Conservation (phyloP, 805 yeast species). For the Candida berthetii region DNA sequence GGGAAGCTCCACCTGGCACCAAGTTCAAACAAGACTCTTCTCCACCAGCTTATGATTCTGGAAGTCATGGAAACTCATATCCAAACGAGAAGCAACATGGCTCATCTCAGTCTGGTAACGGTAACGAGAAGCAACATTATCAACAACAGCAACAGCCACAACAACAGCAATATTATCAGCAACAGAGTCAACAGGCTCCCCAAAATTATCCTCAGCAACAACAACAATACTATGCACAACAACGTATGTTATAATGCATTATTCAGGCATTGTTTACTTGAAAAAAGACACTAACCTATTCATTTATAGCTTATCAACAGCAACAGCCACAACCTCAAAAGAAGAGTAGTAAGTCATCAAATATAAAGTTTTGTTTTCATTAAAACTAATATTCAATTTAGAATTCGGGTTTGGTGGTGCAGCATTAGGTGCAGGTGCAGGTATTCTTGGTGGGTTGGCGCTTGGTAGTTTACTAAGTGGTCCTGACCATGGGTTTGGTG, state of each 20-base stretch:
- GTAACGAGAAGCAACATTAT: neutral
- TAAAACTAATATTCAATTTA: constrained; percentile 12
- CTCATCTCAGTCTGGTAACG: no score
- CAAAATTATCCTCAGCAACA: constrained; percentile 15
- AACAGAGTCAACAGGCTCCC: constrained; percentile 7
- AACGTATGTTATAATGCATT: constrained; percentile 11
- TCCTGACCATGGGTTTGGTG: constrained; percentile 10
- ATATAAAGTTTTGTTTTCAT: constrained; percentile 29
- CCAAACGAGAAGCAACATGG: no score
- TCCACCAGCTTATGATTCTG: no score
- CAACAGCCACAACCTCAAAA: constrained; percentile 23
- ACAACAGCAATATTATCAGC: constrained; percentile 12
- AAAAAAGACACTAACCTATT: neutral
- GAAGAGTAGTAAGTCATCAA: constrained; percentile 35
- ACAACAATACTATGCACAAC: constrained; percentile 14
- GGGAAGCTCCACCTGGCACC: constrained; percentile 79
- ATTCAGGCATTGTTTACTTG: no score
- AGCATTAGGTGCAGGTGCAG: constrained; percentile 22
- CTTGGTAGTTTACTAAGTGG: constrained; percentile 15
- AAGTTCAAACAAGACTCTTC: constrained; percentile 19
- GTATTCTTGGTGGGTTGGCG: constrained; percentile 22
- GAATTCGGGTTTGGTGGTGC: constrained; percentile 20
- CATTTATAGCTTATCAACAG: constrained; percentile 8
- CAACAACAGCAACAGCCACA: constrained; percentile 8
- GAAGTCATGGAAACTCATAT: constrained; percentile 3